phyloP scores from a whole-genome alignment of 495 filamentous ascomycete species.

The Lasiosphaeriaceae sp. region DNA sequence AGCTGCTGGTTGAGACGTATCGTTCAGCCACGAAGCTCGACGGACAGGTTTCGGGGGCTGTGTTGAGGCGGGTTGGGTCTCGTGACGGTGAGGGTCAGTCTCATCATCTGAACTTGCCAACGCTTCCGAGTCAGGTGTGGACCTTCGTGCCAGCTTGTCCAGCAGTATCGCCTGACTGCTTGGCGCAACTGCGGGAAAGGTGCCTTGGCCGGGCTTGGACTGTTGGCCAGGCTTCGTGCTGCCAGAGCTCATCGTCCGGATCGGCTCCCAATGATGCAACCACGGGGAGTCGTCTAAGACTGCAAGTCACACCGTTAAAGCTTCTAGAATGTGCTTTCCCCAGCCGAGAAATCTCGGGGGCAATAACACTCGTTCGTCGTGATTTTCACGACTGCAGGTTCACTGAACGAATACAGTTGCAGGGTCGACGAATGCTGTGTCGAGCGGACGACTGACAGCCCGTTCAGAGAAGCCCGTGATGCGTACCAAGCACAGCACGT shows the following conservation, averaged over 20 bases:
- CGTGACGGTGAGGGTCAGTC: slow-evolving; percentile 54
- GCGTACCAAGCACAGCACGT: not conserved
- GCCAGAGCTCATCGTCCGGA: slow-evolving; percentile 43
- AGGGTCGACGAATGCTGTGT: not conserved
- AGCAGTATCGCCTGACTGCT: slow-evolving; percentile 59
- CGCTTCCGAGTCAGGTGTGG: slow-evolving; percentile 90
- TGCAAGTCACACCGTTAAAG: too few relatives aligned
- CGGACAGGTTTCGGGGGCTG: slow-evolving; percentile 51
- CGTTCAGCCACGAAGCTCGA: slow-evolving; percentile 59
- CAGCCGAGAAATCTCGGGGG: too few relatives aligned
- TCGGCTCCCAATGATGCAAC: not conserved
- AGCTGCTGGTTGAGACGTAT: slow-evolving; percentile 43
- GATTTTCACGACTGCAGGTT: too few relatives aligned
- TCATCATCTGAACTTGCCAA: slow-evolving; percentile 92
- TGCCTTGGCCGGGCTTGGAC: slow-evolving; percentile 38
- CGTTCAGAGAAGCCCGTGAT: not conserved
- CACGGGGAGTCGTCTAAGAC: too few relatives aligned
- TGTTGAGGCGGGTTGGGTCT: slow-evolving; percentile 35
- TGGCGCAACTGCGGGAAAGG: slow-evolving; percentile 33
- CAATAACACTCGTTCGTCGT: too few relatives aligned
- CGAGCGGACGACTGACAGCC: not conserved
- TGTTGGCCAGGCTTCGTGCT: slow-evolving; percentile 37
- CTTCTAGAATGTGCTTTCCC: too few relatives aligned
- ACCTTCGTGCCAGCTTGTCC: slow-evolving; percentile 68
- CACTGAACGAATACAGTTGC: too few relatives aligned